Base-by-base conservation (phyloP, 2,329 filamentous ascomycete species). In the Colletotrichum australisinense region DNA sequence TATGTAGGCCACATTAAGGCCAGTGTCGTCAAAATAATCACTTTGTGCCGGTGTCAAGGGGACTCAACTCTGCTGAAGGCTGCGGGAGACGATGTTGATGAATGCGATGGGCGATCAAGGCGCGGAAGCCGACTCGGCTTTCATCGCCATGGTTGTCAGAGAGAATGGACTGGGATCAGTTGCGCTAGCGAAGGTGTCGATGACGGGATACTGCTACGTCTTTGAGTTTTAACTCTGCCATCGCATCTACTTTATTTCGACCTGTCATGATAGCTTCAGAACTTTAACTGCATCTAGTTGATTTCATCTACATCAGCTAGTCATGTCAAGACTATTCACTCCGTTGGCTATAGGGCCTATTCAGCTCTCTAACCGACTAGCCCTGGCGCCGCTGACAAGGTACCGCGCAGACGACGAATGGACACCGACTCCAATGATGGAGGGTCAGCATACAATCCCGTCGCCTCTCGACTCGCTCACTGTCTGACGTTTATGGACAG, bases 381-480 rank as follows among this genome's bases (percentile, higher is more conserved):
- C 75, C 4, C 49, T 78, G 63, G 76, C 77, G 2, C 76, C 77
- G 1, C 38, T 78, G 30, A 78, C 77, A 3, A 71, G 77, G 4
- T 77, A 75, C 32, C 77, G 77, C 16, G 71, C 69, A 11, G 76
- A 78, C n/a, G 75, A 77, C n/a, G 60, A 76, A 57, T 75, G 73
- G 63, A 71, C 74, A 0, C 73, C 74, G 4, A 73, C 71, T 12
- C 46, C 66, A 5, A 70, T 77, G 26, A 69, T 75, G 62, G 69
- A 69, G 74, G 75, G 76, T 75, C 22, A 55, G 73, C 42, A 16
- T 5, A 8, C 71, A n/a, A 5, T 12, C 26, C 5, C 38, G 2
- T 26, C 12, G 24, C 8, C n/a, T 22, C 28, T 30, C 38, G 1
- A 7, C 16, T 35, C 4, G n/a, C 22, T 52, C n/a, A 22, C 14